Conservation (phyloP, 306 rosid genomes). For the Corylus heterophylla region DNA sequence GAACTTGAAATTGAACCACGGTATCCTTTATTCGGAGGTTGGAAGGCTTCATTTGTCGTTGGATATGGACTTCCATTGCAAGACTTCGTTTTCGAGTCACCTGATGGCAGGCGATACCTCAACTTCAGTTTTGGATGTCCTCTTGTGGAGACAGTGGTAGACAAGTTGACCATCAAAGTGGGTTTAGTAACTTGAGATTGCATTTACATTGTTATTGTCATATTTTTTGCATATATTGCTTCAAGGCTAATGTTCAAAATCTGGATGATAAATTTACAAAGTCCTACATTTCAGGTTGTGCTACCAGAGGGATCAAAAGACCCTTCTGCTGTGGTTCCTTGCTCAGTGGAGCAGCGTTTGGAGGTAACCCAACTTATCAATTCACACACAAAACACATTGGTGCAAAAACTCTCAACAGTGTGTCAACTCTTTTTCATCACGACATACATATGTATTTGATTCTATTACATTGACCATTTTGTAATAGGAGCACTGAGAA, state of each 20-base stretch:
- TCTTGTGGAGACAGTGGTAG: conserved; percentile 73
- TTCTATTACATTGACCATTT: neutral
- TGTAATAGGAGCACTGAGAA: neutral
- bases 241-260: conserved; percentile 15
- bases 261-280: conserved; percentile 23
- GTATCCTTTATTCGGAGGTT: conserved; percentile 97
- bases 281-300: conserved; percentile 62
- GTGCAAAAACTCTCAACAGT: conserved; percentile 10
- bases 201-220: conserved; percentile 14
- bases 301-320: conserved; percentile 93
- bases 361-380: conserved; percentile 55
- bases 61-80: conserved; percentile 92
- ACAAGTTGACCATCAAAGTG: conserved; percentile 81
- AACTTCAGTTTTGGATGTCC: conserved; percentile 97
- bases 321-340: conserved; percentile 73
- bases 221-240: conserved; percentile 13
- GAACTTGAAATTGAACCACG: conserved; percentile 97
- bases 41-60: conserved; percentile 88
- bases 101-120: conserved; percentile 90
- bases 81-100: conserved; percentile 91
- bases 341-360: conserved; percentile 70
- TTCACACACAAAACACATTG: neutral
- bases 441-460: neutral
- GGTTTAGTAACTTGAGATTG: conserved; percentile 34
- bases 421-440: neutral